Evolutionary conservation across 345 rosid genomes (phyloP).

Genomic region (Raphanus raphanistrum): DNA sequence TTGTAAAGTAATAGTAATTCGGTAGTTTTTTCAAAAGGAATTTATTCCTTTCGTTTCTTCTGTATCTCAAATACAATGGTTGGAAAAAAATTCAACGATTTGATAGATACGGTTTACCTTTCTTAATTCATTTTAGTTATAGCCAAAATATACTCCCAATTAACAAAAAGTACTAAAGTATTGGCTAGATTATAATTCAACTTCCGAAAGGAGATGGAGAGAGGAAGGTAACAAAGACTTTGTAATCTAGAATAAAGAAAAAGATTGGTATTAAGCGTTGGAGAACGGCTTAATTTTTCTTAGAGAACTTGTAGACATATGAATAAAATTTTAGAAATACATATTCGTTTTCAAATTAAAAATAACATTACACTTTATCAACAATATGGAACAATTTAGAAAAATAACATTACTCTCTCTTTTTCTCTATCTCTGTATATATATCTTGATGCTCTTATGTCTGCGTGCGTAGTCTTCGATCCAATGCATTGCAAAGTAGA

Average conservation of each 20-base stretch:
- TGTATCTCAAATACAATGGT: neutral
- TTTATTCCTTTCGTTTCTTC: neutral
- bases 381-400: neutral
- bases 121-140: neutral
- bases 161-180: neutral
- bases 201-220: neutral
- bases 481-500: neutral
- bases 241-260: neutral
- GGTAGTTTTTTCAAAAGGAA: neutral
- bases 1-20: neutral
- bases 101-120: neutral
- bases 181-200: neutral
- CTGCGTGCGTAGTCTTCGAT: neutral
- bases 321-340: neutral
- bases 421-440: neutral
- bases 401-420: neutral
- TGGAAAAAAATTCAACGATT: neutral
- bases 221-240: neutral
- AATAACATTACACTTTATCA: neutral
- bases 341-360: neutral
- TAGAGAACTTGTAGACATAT: neutral
- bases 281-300: neutral
- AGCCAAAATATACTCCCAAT: neutral
- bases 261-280: neutral
- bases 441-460: neutral